Conservation (phyloP, 176 grass and related monocot genomes). For the Cymbopogon citratus region DNA sequence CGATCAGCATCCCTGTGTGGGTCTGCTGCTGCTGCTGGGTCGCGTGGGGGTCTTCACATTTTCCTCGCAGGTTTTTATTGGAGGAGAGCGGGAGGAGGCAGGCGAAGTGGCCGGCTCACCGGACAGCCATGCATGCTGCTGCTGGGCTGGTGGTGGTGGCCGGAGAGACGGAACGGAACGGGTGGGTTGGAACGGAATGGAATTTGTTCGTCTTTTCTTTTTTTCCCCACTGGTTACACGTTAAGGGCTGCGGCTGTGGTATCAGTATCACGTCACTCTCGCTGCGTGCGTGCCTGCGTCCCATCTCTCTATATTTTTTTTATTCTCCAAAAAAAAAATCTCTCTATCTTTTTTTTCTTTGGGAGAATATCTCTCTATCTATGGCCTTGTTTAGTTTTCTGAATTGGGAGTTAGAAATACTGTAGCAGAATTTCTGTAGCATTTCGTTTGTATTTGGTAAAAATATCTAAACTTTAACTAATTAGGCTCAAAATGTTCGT, state of each 20-base stretch:
- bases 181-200: background rate
- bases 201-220: background rate
- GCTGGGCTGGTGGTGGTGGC: background rate
- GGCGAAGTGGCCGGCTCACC: background rate
- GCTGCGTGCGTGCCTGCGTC: background rate
- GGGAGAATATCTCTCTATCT: no score
- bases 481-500: no score
- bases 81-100: no score
- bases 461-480: no score
- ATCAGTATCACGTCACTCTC: conserved; percentile 35
- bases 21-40: no score
- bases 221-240: background rate
- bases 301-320: background rate
- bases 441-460: no score
- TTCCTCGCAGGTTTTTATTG: no score
- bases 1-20: background rate
- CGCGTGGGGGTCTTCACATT: no score
- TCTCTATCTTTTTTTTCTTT: background rate
- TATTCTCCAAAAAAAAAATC: background rate
- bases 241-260: background rate
- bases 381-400: no score
- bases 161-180: background rate
- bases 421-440: no score
- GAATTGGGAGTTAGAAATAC: no score
- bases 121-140: background rate